Evolutionary conservation across 345 rosid species (phyloP), one percentile per base, ranked within the genome.

Genomic region (Boechera stricta): DNA sequence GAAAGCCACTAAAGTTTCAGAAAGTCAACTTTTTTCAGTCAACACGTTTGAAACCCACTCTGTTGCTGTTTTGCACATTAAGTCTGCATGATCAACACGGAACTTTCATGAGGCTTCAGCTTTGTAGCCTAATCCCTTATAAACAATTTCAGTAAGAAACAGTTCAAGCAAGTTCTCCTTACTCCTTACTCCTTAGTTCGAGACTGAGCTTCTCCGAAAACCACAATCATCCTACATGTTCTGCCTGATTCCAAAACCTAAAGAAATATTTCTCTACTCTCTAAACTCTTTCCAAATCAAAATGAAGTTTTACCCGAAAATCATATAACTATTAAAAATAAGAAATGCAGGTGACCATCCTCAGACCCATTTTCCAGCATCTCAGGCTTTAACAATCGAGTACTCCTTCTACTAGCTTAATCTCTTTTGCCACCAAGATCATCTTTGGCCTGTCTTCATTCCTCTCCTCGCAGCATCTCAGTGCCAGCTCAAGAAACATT

Each of bases 371-470:
- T 26, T n/a, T n/a, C 28, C 21, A 54, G 35, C 49, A 52, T 52
- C 52, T 24, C 51, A 16, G 58, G 35, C n/a, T 49, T 49, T 49
- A 48, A 66, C 11, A 52, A 68, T 68, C 72, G 4, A 13, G 35
- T 11, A 33, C 38, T 39, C 9, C 11, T 55, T 69, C 7, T 7
- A 69, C 15, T 4, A 38, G 32, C 44, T 58, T 71, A 59, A 71
- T 32, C 57, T 57, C 66, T 44, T 71, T 71, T 0, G 75, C 75
- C 18, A 58, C 66, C 13, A n/a, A 18, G 9, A 71, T 59, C 58
- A 71, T 71, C 56, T 58, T 59, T 71, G 75, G 75, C 15, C 67
- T 71, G 57, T 59, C 66, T 71, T 71, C 47, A 13, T 3, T 47
- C 33, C 35, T 58, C 15, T 47, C 2, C 67, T 33, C 36, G 26